Evolutionary conservation across 495 filamentous ascomycete genomes (phyloP), one percentile per base, ranked within the genome.

Genomic region (Xylaria nigripes): DNA sequence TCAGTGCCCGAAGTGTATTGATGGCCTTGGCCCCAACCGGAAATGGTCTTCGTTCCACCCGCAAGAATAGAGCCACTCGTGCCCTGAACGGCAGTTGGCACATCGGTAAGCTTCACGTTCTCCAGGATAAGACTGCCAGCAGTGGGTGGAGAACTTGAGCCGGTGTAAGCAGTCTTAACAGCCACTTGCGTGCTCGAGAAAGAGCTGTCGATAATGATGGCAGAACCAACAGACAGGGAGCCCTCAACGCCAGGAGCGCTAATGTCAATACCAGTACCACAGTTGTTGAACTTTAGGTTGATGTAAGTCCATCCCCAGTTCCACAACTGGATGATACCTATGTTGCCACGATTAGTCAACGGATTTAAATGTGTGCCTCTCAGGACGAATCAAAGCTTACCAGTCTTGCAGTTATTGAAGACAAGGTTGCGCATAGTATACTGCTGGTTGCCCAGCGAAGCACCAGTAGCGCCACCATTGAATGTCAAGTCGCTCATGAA

Each of bases 391-490:
- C n/a, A 15, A n/a, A 8, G 23, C 48, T 50, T 42, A 51, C 51
- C 70, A 16, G 72, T 75, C 55, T 84, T 75, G 55, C 79, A 80
- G 61, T 77, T 71, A 58, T 76, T 75, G 65, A 92, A 86, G 10
- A 69, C 76, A 19, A 93, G 30, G 64, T 90, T 88, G 25, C 85
- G 77, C 75, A 85, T 86, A 0, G 87, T 90, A 53, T 84, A 93
- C 65, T 92, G 88, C 68, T 92, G 87, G 60, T 87, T 90, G 15
- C 87, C 87, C 52, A 89, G 61, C 36, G 75, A 76, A 19, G 78
- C 74, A 30, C 81, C 88, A 32, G 79, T 75, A 0, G 74, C 68
- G n/a, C 89, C 89, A 49, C 89, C 89, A 51, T 82, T 81, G 68
- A 90, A 90, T 9, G 78, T 74, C 61, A 83, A 59, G 41, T 80